Conservation (phyloP, 73 alveolate genomes). For the Urostyla sp. region DNA sequence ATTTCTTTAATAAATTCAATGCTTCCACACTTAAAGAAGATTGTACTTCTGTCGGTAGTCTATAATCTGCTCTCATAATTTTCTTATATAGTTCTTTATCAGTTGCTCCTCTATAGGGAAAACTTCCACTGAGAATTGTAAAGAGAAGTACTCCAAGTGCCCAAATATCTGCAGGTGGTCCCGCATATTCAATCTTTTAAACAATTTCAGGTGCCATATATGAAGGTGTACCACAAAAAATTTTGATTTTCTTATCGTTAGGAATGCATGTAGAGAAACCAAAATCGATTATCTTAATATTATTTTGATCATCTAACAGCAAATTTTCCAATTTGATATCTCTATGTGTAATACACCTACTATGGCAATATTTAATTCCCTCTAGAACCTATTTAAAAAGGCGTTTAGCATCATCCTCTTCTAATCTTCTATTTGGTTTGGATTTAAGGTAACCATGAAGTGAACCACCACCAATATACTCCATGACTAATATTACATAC, state of each 20-base stretch:
- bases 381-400: slow-evolving; percentile 77
- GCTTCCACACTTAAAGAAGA: slow-evolving; percentile 40
- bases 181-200: slow-evolving; percentile 73
- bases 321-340: slow-evolving; percentile 91
- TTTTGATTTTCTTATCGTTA: slow-evolving; percentile 73
- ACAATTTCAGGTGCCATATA: slow-evolving; percentile 91
- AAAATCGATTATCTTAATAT: slow-evolving; percentile 76
- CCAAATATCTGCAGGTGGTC: slow-evolving; percentile 87
- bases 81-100: slow-evolving; percentile 77
- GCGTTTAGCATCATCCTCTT: slow-evolving; percentile 81
- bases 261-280: slow-evolving; percentile 82
- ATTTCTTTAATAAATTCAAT: slow-evolving; percentile 38
- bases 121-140: slow-evolving; percentile 77
- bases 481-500: slow-evolving; percentile 85
- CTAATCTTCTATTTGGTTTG: slow-evolving; percentile 77
- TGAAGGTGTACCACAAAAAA: slow-evolving; percentile 87
- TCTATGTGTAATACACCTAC: slow-evolving; percentile 86
- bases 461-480: slow-evolving; percentile 87
- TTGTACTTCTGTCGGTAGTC: slow-evolving; percentile 49
- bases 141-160: slow-evolving; percentile 80
- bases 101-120: slow-evolving; percentile 79
- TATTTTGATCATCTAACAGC: slow-evolving; percentile 71
- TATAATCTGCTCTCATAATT: slow-evolving; percentile 68
- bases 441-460: slow-evolving; percentile 79
- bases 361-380: slow-evolving; percentile 87